phyloP scores from a whole-genome alignment of 2,329 filamentous ascomycete species.

The Neocucurbitaria cava region DNA sequence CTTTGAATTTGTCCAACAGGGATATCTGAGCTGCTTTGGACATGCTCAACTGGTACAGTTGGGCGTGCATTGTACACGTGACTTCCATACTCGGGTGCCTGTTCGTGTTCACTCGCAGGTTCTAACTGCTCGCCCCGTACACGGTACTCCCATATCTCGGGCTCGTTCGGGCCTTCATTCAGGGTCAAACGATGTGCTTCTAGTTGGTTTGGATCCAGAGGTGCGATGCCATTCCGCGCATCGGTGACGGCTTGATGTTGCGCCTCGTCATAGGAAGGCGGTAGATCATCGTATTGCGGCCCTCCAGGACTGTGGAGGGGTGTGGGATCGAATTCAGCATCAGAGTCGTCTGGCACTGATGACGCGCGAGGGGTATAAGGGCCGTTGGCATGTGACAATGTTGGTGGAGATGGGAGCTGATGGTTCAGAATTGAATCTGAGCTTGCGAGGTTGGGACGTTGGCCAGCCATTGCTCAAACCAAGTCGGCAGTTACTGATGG shows the following conservation, averaged over 20 bases:
- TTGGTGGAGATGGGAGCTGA: conserved; percentile 20
- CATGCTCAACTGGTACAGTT: conserved; percentile 36
- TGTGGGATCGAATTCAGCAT: conserved; percentile 40
- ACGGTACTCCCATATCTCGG: conserved; percentile 35
- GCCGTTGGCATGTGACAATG: conserved; percentile 20
- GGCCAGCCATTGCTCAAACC: conserved; percentile 28
- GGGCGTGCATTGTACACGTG: conserved; percentile 20
- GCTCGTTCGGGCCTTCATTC: conserved; percentile 29
- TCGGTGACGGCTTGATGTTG: conserved; percentile 38
- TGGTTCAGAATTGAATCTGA: conserved; percentile 13
- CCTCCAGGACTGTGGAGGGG: conserved; percentile 40
- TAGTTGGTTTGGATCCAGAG: conserved; percentile 35
- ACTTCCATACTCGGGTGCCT: conserved; percentile 29
- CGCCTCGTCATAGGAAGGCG: conserved; percentile 48
- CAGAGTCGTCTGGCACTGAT: conserved; percentile 42
- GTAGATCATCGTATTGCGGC: conserved; percentile 46
- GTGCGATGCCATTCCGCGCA: conserved; percentile 32
- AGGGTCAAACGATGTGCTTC: conserved; percentile 34
- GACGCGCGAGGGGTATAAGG: conserved; percentile 36
- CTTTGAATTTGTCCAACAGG: conserved; percentile 26
- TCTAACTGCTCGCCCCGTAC: conserved; percentile 27
- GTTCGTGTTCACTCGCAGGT: conserved; percentile 22
- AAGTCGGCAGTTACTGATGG: not conserved
- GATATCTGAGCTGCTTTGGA: conserved; percentile 26
- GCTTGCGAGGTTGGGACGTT: conserved; percentile 5